Base-by-base conservation (phyloP, 805 yeast genomes). In the Nakazawaea peltata region DNA sequence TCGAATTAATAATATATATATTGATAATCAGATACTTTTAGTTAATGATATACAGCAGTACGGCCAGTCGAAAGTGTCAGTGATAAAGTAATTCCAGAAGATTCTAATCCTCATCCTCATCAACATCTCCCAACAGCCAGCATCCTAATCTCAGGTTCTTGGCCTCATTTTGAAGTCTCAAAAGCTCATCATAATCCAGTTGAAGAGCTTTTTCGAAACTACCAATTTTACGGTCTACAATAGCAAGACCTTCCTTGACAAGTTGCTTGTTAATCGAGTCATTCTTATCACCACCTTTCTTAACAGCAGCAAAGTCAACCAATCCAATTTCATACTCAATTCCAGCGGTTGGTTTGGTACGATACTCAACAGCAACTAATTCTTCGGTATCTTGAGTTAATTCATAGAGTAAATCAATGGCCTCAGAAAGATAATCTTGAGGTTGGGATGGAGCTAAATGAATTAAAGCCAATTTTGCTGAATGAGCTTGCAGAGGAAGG, bases 71-170 rank as follows among this genome's bases (percentile, higher is more conserved):
- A n/a, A n/a, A n/a, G n/a, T n/a, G n/a, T n/a, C n/a, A n/a, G n/a
- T n/a, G n/a, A n/a, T n/a, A n/a, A n/a, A n/a, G n/a, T n/a, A n/a
- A n/a, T n/a, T n/a, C n/a, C n/a, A n/a, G n/a, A n/a, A n/a, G n/a
- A n/a, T n/a, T n/a, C n/a, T 26, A 26, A 24, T 35, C 34, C 3
- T 74, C 81, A 37, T 74, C 80, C 36, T 65, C 74, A 26, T 78
- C 69, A 25, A 81, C 70, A 50, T 81, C 86, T 33, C 88, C 88
- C 45, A 71, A 76, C 55, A 77, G 75, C 88, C 88, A 81, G 50
- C 83, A 77, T 4, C 87, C 87, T 15, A 57, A 48, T 41, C 74
- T 77, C 22, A 47, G 54, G 13, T 54, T 35, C 50, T 66, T 71
- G 19, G 86, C 86, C 5, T 44, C 46, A 14, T 45, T 40, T 53